A percentile compares a stretch with the other conserved stretches of the same genome.
Conservation (phyloP, 805 yeast genomes). For the Saturnispora gosingensis region DNA sequence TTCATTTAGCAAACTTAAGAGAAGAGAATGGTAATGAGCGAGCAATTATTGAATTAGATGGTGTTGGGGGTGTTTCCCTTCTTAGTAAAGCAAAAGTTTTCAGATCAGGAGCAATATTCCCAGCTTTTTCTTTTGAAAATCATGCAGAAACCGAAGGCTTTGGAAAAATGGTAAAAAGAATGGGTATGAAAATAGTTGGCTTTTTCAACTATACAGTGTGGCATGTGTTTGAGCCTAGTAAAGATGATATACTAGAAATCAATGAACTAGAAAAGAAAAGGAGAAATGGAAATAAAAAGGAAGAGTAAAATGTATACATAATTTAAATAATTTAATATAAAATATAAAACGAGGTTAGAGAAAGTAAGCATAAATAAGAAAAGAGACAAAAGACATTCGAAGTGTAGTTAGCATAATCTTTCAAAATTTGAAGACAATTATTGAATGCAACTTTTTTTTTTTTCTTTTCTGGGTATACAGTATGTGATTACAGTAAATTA, state of each 20-base stretch:
- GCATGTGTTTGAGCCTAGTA: slow-evolving; percentile 88
- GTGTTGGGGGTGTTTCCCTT: slow-evolving; percentile 83
- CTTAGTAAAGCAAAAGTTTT: slow-evolving; percentile 66
- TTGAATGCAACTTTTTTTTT: neutral
- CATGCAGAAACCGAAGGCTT: slow-evolving; percentile 88
- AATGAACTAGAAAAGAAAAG: slow-evolving; percentile 61
- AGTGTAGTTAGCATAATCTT: neutral
- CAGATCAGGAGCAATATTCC: slow-evolving; percentile 73
- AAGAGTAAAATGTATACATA: neutral
- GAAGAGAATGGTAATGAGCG: slow-evolving; percentile 50
- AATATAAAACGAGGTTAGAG: neutral
- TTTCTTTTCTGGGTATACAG: neutral
- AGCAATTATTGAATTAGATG: slow-evolving; percentile 65
- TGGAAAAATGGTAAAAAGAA: slow-evolving; percentile 68
- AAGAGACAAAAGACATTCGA: neutral
- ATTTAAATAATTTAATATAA: neutral
- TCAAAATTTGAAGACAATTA: neutral
- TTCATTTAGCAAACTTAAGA: slow-evolving; percentile 67
- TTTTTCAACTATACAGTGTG: slow-evolving; percentile 83
- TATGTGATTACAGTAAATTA: neutral
- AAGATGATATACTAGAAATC: slow-evolving; percentile 66
- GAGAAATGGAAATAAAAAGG: slow-evolving; percentile 14
- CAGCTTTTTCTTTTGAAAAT: slow-evolving; percentile 74
- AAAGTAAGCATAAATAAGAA: neutral
- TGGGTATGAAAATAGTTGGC: slow-evolving; percentile 82